phyloP scores from a whole-genome alignment of 164 flowering plant species.

The Vitis cinerea region DNA sequence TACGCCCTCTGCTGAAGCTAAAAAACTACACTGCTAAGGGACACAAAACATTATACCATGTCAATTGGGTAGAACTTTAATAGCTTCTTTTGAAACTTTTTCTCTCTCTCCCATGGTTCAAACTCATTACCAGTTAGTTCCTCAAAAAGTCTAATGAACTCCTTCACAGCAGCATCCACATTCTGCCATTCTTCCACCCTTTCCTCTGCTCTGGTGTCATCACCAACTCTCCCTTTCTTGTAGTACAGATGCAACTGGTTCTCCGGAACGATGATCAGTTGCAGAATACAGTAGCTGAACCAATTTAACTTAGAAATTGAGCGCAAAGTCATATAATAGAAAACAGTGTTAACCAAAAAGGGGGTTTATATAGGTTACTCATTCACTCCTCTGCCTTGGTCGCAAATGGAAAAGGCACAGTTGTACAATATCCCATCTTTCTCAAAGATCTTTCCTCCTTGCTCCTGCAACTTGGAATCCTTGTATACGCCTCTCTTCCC shows the following conservation, averaged over 20 bases:
- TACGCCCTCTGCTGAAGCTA: neutral
- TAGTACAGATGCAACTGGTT: conserved; percentile 53
- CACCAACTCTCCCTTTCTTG: conserved; percentile 67
- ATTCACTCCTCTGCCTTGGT: conserved; percentile 51
- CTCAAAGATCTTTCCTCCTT: conserved; percentile 72
- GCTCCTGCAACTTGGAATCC: conserved; percentile 60
- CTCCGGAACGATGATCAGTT: conserved; percentile 63
- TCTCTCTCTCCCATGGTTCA: conserved; percentile 86
- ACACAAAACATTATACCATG: conserved; percentile 38
- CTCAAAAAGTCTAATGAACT: conserved; percentile 64
- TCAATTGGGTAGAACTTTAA: conserved; percentile 65
- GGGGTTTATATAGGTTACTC: conserved; percentile 31
- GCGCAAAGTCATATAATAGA: neutral
- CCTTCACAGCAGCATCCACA: conserved; percentile 44
- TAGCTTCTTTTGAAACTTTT: conserved; percentile 59
- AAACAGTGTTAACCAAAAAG: neutral
- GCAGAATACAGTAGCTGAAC: conserved; percentile 64
- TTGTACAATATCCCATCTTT: conserved; percentile 80
- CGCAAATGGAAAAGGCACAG: conserved; percentile 65
- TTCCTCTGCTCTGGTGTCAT: conserved; percentile 63
- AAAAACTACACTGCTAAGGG: neutral
- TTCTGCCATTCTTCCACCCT: conserved; percentile 58
- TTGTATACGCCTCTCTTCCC: conserved; percentile 77
- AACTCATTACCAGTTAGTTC: conserved; percentile 76
- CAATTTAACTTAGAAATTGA: neutral